Evolutionary conservation across 1,284 basidiomycete genomes (phyloP).

Genomic region (Pterula multifida): DNA sequence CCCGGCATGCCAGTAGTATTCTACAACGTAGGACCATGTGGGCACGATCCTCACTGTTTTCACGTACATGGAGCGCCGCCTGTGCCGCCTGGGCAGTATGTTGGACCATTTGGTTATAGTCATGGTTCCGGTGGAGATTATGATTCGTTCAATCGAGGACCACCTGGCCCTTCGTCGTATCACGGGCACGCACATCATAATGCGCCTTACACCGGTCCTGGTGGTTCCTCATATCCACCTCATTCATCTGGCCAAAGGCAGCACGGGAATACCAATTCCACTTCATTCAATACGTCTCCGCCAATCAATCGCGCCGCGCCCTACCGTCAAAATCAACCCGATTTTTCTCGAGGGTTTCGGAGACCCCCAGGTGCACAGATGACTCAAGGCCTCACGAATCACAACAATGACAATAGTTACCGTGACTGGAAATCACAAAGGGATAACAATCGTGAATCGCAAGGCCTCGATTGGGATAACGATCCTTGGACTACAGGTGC

Average conservation of each 20-base stretch:
- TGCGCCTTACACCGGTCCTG: background rate
- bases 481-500: background rate
- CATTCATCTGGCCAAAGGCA: background rate
- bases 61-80: background rate
- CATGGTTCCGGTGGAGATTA: background rate
- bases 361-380: background rate
- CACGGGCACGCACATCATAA: background rate
- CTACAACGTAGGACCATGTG: background rate
- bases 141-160: background rate
- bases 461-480: conserved; percentile 1
- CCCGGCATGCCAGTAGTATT: background rate
- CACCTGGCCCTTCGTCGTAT: background rate
- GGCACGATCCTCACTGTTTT: conserved; percentile 1
- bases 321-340: background rate
- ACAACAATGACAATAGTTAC: background rate
- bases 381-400: background rate
- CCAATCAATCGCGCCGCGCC: background rate
- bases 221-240: background rate
- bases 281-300: background rate
- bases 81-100: background rate
- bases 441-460: background rate
- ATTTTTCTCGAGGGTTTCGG: too few relatives aligned
- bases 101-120: background rate
- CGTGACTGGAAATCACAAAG: background rate
- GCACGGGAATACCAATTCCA: too few relatives aligned